Percentiles rank a stretch among this genome's conserved stretches.
Evolutionary conservation across 2,329 filamentous ascomycete species (phyloP).

Genomic region (Exophiala sp.): DNA sequence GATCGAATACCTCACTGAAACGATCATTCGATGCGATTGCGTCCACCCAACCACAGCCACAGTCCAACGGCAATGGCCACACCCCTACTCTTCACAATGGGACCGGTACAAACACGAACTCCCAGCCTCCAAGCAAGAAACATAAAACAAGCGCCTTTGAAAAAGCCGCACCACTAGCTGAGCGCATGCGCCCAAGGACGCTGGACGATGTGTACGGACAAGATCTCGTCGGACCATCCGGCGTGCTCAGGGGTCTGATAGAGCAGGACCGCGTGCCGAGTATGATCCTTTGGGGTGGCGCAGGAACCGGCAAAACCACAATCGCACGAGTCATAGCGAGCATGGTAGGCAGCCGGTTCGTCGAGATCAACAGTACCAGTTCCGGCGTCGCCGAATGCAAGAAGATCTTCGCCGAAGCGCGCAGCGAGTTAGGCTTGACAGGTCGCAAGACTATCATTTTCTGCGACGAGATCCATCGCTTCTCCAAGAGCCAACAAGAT

Average conservation of each 20-base stretch:
- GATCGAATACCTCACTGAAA: conserved; percentile 30
- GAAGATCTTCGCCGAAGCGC: conserved; percentile 82
- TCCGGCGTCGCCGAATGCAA: conserved; percentile 87
- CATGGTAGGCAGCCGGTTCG: conserved; percentile 77
- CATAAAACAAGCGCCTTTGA: conserved; percentile 60
- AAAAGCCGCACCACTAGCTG: conserved; percentile 77
- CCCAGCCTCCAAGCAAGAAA: conserved; percentile 54
- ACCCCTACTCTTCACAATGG: background rate
- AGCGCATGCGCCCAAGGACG: conserved; percentile 82
- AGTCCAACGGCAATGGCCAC: background rate
- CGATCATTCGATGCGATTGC: conserved; percentile 31
- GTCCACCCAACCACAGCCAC: background rate
- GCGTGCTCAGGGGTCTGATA: conserved; percentile 83
- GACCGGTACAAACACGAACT: background rate
- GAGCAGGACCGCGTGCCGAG: conserved; percentile 82
- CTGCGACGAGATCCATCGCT: conserved; percentile 93
- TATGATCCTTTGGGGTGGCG: conserved; percentile 77
- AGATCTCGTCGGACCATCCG: conserved; percentile 78
- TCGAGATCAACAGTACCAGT: conserved; percentile 93
- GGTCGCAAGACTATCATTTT: conserved; percentile 94
- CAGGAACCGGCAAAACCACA: conserved; percentile 55
- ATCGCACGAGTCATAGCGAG: conserved; percentile 88
- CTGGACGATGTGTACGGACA: conserved; percentile 89
- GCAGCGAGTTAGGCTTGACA: conserved; percentile 72
- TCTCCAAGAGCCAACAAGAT: conserved; percentile 89